Conservation (phyloP, 2,329 filamentous ascomycete species). For the Thielaviopsis musarum region DNA sequence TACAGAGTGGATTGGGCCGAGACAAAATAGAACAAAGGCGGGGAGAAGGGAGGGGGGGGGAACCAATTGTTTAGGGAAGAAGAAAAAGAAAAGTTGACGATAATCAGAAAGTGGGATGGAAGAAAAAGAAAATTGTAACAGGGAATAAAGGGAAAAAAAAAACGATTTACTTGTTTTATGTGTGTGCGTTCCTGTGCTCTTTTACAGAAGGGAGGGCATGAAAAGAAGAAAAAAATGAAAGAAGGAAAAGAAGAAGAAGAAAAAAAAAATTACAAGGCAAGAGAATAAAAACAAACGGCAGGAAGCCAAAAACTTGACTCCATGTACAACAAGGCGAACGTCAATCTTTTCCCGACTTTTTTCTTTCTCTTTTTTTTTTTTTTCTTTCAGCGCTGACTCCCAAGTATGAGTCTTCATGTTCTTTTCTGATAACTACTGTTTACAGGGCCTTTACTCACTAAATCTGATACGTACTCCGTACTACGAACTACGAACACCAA, state of each 20-base stretch:
- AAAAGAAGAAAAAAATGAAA: slow-evolving; percentile 4
- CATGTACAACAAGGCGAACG: background rate
- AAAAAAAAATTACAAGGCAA: slow-evolving; percentile 3
- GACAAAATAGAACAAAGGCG: background rate
- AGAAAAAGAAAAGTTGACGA: slow-evolving; percentile 12
- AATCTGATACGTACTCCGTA: no score
- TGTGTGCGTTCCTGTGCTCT: no score
- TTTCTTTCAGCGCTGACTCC: background rate
- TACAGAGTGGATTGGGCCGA: slow-evolving; percentile 3
- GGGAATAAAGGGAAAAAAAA: background rate
- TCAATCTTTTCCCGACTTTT: background rate
- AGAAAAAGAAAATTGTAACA: background rate
- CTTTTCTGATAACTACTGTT: background rate
- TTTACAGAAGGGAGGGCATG: slow-evolving; percentile 2
- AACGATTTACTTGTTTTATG: background rate
- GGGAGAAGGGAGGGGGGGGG: no score
- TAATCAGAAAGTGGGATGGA: slow-evolving; percentile 1
- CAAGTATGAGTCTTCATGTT: background rate
- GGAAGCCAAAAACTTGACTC: background rate
- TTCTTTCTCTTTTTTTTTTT: background rate
- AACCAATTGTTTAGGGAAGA: background rate
- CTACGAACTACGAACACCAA: no score
- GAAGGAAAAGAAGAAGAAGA: slow-evolving; percentile 4
- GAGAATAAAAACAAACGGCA: background rate
- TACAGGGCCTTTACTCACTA: no score